Percentiles rank a stretch among this genome's conserved stretches.
Evolutionary conservation across 352 stramenopile species (phyloP).

Genomic region (Phytopythium sindhum): DNA sequence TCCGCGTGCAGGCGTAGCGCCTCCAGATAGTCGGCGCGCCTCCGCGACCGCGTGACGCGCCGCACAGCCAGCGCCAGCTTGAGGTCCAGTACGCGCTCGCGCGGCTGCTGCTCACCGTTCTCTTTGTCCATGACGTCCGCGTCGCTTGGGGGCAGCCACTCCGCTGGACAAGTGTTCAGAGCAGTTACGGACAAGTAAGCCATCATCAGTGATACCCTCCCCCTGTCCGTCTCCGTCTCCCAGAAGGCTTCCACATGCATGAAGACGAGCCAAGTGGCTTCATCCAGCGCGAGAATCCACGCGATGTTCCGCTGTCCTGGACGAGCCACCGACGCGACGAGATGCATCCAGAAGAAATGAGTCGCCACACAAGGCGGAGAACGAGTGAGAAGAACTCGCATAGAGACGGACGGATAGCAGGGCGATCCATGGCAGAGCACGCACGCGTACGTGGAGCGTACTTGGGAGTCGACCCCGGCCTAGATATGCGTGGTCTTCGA

Average conservation of each 20-base stretch:
- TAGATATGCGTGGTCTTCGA: too few species aligned
- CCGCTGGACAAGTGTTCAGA: not conserved
- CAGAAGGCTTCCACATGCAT: not conserved
- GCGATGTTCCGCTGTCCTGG: too few species aligned
- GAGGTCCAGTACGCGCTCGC: slow-evolving; percentile 31
- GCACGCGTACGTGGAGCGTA: too few species aligned
- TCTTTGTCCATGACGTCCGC: not conserved
- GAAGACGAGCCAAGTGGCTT: not conserved
- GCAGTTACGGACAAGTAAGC: not conserved
- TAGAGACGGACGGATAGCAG: too few species aligned
- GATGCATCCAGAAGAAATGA: not conserved
- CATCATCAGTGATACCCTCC: not conserved
- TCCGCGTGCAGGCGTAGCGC: slow-evolving; percentile 23
- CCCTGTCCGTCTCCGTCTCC: too few species aligned
- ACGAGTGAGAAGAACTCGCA: too few species aligned
- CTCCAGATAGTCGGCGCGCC: slow-evolving; percentile 56
- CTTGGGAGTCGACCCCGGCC: too few species aligned
- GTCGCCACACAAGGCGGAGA: not conserved
- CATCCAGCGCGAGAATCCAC: too few species aligned
- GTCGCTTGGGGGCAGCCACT: not conserved
- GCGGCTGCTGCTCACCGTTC: not conserved
- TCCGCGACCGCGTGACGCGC: slow-evolving; percentile 28
- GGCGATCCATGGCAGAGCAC: too few species aligned
- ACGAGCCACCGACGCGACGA: too few species aligned
- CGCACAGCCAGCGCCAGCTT: slow-evolving; percentile 38